These are phyloP conservation scores for Auricularia auricula-judae DNA, from an alignment of 768 basidiomycete species.

Conservation along the genomic window DNA sequence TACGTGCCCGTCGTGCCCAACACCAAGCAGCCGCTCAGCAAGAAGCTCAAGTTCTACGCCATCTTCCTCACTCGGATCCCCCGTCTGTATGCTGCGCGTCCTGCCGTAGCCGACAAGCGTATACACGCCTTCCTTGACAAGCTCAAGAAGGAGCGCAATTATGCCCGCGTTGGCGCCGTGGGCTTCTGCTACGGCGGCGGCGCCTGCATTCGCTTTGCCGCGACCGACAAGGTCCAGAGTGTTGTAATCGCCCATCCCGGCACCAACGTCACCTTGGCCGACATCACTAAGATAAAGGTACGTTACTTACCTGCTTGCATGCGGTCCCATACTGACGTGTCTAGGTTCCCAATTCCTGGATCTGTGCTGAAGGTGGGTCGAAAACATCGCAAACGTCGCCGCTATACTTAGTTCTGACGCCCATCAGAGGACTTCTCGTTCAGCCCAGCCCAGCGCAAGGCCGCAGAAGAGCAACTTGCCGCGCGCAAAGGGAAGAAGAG, in stretches of 20 bases:
- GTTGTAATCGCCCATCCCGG: constrained; percentile 34
- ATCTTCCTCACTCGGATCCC: constrained; percentile 14
- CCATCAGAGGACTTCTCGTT: not conserved
- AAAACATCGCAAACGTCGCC: not conserved
- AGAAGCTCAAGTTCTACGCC: constrained; percentile 11
- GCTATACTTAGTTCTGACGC: constrained; percentile 11
- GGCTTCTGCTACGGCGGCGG: constrained; percentile 31
- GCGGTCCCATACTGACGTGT: constrained; percentile 7
- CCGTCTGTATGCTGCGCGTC: constrained; percentile 14
- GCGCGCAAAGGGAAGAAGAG: constrained; percentile 18
- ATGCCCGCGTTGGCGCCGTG: constrained; percentile 29
- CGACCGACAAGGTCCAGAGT: constrained; percentile 23
- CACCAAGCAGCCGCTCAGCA: constrained; percentile 7
- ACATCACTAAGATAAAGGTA: constrained; percentile 27
- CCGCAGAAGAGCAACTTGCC: constrained; percentile 21
- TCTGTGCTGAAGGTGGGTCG: constrained; percentile 25
- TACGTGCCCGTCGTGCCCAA: constrained; percentile 21
- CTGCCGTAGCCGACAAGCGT: constrained; percentile 19
- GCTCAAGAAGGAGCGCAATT: constrained; percentile 27
- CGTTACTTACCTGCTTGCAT: not conserved
- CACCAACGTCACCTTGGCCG: constrained; percentile 13
- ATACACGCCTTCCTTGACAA: constrained; percentile 23
- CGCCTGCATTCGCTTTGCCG: constrained; percentile 18
- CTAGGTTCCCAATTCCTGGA: constrained; percentile 17
- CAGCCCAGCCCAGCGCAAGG: constrained; percentile 11